A percentile compares a stretch with the other conserved stretches of the same genome.
These are phyloP conservation scores for Agaricus blazei DNA, from an alignment of 768 basidiomycete species.

Conservation along the genomic window DNA sequence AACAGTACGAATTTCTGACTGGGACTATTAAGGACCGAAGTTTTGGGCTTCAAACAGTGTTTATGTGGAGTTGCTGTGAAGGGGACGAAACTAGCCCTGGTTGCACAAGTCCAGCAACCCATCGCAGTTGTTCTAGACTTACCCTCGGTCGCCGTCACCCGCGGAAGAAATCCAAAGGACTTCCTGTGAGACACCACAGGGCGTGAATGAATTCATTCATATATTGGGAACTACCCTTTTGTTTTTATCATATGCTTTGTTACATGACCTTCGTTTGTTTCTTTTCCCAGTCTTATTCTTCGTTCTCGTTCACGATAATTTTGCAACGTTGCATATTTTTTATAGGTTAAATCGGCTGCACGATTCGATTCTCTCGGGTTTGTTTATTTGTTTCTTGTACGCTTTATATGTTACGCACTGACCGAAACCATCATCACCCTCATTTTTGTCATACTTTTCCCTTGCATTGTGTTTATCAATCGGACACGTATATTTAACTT, in stretches of 20 bases:
- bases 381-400: too few species aligned
- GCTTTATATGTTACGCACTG: too few species aligned
- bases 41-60: slow-evolving; percentile 27
- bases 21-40: slow-evolving; percentile 26
- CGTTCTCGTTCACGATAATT: too few species aligned
- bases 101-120: slow-evolving; percentile 20
- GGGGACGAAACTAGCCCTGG: slow-evolving; percentile 35
- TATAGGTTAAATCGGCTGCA: too few species aligned
- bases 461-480: too few species aligned
- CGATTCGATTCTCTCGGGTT: too few species aligned
- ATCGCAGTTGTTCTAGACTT: slow-evolving; percentile 8
- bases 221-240: not conserved
- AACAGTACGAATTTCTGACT: slow-evolving; percentile 36
- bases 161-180: not conserved
- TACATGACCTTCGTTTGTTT: too few species aligned
- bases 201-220: not conserved
- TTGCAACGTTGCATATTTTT: too few species aligned
- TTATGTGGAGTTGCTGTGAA: slow-evolving; percentile 46
- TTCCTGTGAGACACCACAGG: not conserved
- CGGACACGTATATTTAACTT: too few species aligned
- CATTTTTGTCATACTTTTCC: too few species aligned
- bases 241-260: not conserved
- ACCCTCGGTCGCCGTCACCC: not conserved
- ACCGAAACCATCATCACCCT: too few species aligned
- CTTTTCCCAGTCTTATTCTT: too few species aligned